Conservation (phyloP, 495 filamentous ascomycete genomes). For the Cercophora newfieldiana region DNA sequence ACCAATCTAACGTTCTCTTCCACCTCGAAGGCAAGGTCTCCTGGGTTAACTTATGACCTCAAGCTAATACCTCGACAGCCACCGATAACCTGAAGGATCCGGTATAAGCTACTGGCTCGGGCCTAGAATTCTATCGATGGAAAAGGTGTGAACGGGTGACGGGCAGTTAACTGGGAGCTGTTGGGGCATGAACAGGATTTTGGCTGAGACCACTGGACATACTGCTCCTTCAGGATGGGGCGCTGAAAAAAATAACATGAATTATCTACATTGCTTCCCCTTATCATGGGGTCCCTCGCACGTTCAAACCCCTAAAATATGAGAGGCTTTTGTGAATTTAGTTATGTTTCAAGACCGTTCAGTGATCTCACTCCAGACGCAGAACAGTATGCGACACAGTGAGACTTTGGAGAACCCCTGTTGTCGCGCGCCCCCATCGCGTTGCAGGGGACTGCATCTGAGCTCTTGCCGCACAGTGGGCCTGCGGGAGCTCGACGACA, state of each 20-base stretch:
- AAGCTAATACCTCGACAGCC: slow-evolving; percentile 47
- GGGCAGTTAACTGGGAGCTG: too few species aligned
- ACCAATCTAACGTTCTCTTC: slow-evolving; percentile 95
- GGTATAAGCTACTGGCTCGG: slow-evolving; percentile 42
- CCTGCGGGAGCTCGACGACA: neutral
- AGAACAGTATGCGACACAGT: neutral
- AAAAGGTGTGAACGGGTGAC: neutral
- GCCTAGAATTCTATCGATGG: neutral
- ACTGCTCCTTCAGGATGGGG: too few species aligned
- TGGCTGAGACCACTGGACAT: too few species aligned
- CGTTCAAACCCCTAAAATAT: too few species aligned
- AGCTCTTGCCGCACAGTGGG: neutral
- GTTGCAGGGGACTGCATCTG: neutral
- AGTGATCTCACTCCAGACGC: too few species aligned
- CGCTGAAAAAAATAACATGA: too few species aligned
- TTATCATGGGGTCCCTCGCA: too few species aligned
- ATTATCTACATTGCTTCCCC: too few species aligned
- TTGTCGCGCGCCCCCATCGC: neutral
- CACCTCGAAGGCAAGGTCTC: slow-evolving; percentile 80
- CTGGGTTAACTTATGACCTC: neutral
- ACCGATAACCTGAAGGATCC: slow-evolving; percentile 86
- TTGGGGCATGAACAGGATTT: neutral
- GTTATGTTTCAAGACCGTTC: too few species aligned
- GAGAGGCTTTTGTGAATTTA: neutral
- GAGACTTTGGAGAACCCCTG: neutral